A percentile compares a stretch with the other conserved stretches of the same genome.
phyloP scores from a whole-genome alignment of 768 basidiomycete species.

The Tulasnella sp. region DNA sequence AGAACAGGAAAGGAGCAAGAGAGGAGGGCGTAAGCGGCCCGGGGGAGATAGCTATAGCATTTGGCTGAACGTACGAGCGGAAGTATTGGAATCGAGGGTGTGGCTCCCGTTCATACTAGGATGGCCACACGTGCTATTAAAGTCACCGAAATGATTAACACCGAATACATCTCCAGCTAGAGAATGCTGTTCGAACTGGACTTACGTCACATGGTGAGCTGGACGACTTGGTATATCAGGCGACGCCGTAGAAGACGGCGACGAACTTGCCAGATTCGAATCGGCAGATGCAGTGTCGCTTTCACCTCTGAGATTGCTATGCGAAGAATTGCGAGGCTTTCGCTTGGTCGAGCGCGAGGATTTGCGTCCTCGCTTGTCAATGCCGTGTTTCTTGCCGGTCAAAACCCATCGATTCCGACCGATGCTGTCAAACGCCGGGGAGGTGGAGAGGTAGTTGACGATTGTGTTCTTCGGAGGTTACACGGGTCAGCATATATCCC shows the following conservation, averaged over 20 bases:
- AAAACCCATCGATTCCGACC: not conserved
- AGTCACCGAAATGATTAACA: not conserved
- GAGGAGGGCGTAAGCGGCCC: not conserved
- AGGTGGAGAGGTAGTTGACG: slow-evolving; percentile 2
- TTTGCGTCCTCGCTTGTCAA: not conserved
- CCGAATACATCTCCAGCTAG: not conserved
- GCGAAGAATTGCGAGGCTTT: not conserved
- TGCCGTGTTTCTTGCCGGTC: not conserved
- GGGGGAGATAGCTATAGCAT: not conserved
- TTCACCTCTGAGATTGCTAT: not conserved
- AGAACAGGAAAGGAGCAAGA: not conserved
- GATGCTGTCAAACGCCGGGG: not conserved
- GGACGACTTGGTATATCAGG: not conserved
- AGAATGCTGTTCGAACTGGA: not conserved
- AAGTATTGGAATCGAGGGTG: not conserved
- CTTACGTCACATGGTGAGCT: not conserved
- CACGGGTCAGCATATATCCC: not conserved
- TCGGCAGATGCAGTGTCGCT: not conserved
- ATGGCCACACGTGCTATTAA: not conserved
- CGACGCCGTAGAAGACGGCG: not conserved
- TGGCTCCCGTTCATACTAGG: not conserved
- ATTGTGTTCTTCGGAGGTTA: not conserved
- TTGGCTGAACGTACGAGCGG: not conserved
- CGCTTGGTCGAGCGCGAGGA: not conserved
- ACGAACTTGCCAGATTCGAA: not conserved